Percentiles rank a stretch among this genome's conserved stretches.
Conservation (phyloP, 1,284 basidiomycete species). For the Malassezia slooffiae region DNA sequence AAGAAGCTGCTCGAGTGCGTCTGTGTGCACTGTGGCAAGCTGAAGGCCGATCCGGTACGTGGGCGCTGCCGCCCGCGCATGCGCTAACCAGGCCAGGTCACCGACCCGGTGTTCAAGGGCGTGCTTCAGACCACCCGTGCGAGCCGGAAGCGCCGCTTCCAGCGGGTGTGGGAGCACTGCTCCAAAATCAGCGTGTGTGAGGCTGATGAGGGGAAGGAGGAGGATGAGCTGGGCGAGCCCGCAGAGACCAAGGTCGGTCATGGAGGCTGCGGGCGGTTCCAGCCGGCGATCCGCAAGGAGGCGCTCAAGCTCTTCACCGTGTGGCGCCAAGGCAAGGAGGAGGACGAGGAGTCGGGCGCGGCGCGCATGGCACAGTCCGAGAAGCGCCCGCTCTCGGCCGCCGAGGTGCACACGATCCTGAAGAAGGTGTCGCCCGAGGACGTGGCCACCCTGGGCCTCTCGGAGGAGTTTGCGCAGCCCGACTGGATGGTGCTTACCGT, state of each 20-base stretch:
- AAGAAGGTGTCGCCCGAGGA: slow-evolving; percentile 70
- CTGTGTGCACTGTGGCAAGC: slow-evolving; percentile 94
- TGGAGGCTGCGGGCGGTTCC: slow-evolving; percentile 85
- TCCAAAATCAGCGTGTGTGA: slow-evolving; percentile 51
- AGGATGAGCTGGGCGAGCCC: slow-evolving; percentile 37
- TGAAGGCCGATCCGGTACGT: slow-evolving; percentile 66
- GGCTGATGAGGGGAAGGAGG: slow-evolving; percentile 53
- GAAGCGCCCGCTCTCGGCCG: slow-evolving; percentile 73
- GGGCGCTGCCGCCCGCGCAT: too few relatives aligned
- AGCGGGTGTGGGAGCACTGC: slow-evolving; percentile 44
- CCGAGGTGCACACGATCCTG: slow-evolving; percentile 61
- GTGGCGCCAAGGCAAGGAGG: slow-evolving; percentile 83
- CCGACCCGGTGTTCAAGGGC: slow-evolving; percentile 39
- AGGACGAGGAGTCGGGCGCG: slow-evolving; percentile 54
- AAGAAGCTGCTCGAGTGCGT: slow-evolving; percentile 99
- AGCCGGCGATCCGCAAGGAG: slow-evolving; percentile 86
- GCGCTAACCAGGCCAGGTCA: slow-evolving; percentile 14
- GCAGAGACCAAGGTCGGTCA: slow-evolving; percentile 55
- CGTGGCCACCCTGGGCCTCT: slow-evolving; percentile 80
- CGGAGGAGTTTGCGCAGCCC: slow-evolving; percentile 87
- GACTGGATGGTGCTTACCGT: slow-evolving; percentile 99
- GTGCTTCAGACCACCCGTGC: slow-evolving; percentile 33
- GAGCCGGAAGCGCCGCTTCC: slow-evolving; percentile 38
- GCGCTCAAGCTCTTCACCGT: slow-evolving; percentile 91
- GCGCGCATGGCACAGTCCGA: slow-evolving; percentile 63